Conservation (phyloP, 2,329 filamentous ascomycete genomes). For the Elsinoe arachidis region DNA sequence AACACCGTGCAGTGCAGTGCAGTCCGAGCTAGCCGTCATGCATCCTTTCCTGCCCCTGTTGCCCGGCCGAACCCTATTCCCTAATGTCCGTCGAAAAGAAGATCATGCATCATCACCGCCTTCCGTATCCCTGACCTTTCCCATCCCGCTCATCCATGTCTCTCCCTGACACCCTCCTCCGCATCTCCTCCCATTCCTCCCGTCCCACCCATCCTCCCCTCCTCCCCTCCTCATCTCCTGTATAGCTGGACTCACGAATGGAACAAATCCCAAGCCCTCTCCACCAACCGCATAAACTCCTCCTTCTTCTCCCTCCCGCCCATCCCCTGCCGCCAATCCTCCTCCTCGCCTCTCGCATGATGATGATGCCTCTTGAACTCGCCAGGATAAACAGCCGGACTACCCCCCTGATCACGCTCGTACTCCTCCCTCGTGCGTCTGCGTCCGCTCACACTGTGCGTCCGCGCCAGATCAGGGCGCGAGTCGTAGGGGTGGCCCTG, state of each 20-base stretch:
- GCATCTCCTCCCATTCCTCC: background rate
- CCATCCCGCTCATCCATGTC: background rate
- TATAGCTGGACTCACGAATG: slow-evolving; percentile 58
- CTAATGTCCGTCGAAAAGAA: background rate
- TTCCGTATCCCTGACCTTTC: background rate
- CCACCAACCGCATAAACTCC: slow-evolving; percentile 79
- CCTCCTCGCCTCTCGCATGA: slow-evolving; percentile 16
- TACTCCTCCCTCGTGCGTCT: slow-evolving; percentile 82
- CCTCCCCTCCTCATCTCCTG: background rate
- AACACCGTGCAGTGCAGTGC: background rate
- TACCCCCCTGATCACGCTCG: slow-evolving; percentile 74
- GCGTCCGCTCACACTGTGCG: slow-evolving; percentile 53
- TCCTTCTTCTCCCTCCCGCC: slow-evolving; percentile 80
- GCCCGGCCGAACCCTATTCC: background rate
- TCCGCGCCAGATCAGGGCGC: slow-evolving; percentile 25
- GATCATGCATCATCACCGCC: slow-evolving; percentile 1
- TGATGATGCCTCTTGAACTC: slow-evolving; percentile 44
- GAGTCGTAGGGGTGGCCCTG: slow-evolving; percentile 27
- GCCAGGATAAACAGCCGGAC: slow-evolving; percentile 65
- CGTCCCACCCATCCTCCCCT: background rate
- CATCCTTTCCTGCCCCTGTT: background rate
- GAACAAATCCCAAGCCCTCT: slow-evolving; percentile 91
- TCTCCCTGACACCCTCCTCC: background rate
- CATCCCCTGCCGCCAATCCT: slow-evolving; percentile 66
- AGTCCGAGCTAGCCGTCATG: background rate